Evolutionary conservation across 1,284 basidiomycete genomes (phyloP), one percentile per base, ranked within the genome.

Genomic region (Anthracocystis panici-leucophaei): DNA sequence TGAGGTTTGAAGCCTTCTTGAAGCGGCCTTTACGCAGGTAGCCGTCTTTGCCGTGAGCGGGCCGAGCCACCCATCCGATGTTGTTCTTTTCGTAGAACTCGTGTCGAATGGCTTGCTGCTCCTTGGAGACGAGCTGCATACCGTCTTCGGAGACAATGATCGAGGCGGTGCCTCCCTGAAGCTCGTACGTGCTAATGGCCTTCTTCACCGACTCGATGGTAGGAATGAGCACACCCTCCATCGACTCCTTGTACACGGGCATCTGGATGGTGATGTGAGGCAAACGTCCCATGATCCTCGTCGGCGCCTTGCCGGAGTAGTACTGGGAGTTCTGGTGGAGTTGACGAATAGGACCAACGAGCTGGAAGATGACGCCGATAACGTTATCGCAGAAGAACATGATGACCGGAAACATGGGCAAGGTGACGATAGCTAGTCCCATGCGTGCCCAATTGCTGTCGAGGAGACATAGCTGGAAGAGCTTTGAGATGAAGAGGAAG

Each of bases 1-100:
- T 95, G 91, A 94, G 92, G 86, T 95, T 94, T 0, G 90, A 91
- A 0, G 92, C 92, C 86, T 94, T 94, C 88, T 94, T 94, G 88
- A 94, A 94, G 31, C 92, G 90, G 67, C 93, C 93, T n/a, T 92
- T 91, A 57, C 93, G 91, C 60, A 89, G 88, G 87, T 90, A 94
- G 0, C 92, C 92, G 79, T 89, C 89, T 20, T 84, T 77, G 78
- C 90, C 89, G 83, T 92, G 90, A 50, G 88, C 88, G 4, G 93
- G 92, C 53, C 93, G 90, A 23, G 93, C 91, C 63, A 93, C 91
- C 89, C 91, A 94, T 40, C 91, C 92, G 78, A 93, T 91, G 79
- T 90, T 91, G 81, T 93, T 92, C 27, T 65, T 57, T 56, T 91
- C 90, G 81, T 94, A 94, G 84, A 91, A 94, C 25, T 89, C 86